Percentiles rank a stretch among this genome's conserved stretches.
These are phyloP conservation scores for Bipolaris sorokiniana DNA, from an alignment of 2,329 filamentous ascomycete species.

Conservation along the genomic window DNA sequence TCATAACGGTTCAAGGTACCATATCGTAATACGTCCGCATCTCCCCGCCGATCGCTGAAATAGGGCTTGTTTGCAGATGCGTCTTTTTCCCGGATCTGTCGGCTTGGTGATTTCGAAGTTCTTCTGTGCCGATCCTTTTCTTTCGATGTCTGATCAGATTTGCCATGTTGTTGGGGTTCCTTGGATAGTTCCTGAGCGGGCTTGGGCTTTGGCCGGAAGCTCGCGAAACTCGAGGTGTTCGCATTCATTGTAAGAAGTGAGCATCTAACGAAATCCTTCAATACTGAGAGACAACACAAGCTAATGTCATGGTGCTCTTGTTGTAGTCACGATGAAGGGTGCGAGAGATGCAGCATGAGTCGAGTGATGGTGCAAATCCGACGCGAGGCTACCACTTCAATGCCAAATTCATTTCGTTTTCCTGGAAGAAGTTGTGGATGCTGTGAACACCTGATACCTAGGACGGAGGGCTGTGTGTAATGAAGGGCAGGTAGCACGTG, in stretches of 20 bases:
- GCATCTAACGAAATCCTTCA: not conserved
- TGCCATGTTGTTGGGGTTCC: slow-evolving; percentile 20
- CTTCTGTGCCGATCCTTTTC: slow-evolving; percentile 4
- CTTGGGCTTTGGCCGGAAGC: slow-evolving; percentile 66
- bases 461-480: slow-evolving; percentile 3
- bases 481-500: slow-evolving; percentile 16
- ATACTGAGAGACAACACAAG: not conserved
- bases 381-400: not conserved
- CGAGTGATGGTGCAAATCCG: not conserved
- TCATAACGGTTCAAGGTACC: slow-evolving; percentile 74
- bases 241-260: slow-evolving; percentile 27
- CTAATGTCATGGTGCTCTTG: not conserved
- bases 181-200: slow-evolving; percentile 13
- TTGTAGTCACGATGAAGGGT: not conserved
- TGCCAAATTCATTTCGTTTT: too few species aligned
- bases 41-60: slow-evolving; percentile 71
- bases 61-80: slow-evolving; percentile 20
- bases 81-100: slow-evolving; percentile 6
- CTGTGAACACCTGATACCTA: not conserved
- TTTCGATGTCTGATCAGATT: slow-evolving; percentile 9
- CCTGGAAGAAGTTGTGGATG: not conserved
- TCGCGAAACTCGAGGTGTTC: slow-evolving; percentile 72
- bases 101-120: slow-evolving; percentile 47
- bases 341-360: not conserved
- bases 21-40: slow-evolving; percentile 75